Conservation (phyloP, 352 stramenopile species). For the Phytophthora sp. region DNA sequence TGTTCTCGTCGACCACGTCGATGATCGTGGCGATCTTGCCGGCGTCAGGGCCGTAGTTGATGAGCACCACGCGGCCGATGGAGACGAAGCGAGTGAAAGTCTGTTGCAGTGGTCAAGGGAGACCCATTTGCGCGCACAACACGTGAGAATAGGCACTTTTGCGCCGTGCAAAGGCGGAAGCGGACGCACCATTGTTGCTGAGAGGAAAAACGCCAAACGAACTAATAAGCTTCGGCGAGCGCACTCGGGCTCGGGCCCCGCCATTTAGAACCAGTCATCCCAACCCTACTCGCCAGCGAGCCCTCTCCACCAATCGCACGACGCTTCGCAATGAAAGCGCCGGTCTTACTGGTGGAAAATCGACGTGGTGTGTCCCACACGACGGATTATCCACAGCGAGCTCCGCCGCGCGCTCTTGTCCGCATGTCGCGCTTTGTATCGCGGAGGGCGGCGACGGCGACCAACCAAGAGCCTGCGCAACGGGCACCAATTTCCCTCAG, state of each 20-base stretch:
- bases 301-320: conserved; percentile 56
- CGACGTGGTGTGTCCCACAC: not conserved
- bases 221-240: conserved; percentile 54
- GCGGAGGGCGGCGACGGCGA: not conserved
- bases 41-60: conserved; percentile 98
- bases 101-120: no score
- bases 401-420: not conserved
- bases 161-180: no score
- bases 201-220: conserved; percentile 88
- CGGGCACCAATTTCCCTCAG: not conserved
- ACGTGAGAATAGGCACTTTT: no score
- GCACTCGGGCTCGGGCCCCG: conserved; percentile 14
- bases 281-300: conserved; percentile 35
- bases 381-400: not conserved
- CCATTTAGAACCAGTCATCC: conserved; percentile 78
- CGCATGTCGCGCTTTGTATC: conserved; percentile 27
- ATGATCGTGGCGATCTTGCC: conserved; percentile 99
- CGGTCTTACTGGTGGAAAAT: conserved; percentile 48
- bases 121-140: no score
- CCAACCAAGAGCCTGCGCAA: conserved; percentile 23
- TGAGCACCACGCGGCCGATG: conserved; percentile 98
- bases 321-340: no score
- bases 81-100: conserved; percentile 99
- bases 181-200: conserved; percentile 85
- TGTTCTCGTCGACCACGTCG: conserved; percentile 99